Evolutionary conservation across 163 green algal species (phyloP).

Genomic region (Smithsoniella earleae): DNA sequence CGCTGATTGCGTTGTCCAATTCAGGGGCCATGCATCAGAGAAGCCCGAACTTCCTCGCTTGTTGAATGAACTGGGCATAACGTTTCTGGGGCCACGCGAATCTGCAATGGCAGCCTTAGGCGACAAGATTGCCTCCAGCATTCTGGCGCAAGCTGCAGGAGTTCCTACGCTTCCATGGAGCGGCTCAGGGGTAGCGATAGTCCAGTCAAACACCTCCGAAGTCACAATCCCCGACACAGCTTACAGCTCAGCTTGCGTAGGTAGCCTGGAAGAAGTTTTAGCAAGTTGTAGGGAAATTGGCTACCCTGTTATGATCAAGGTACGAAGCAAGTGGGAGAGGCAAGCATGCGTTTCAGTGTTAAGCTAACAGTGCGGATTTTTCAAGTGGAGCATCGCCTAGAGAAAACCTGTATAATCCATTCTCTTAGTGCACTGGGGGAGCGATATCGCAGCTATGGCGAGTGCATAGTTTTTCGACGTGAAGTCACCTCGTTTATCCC

Average conservation of each 20-base stretch:
- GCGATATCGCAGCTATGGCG: no score
- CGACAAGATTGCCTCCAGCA: constrained; percentile 93
- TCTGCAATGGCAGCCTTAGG: constrained; percentile 88
- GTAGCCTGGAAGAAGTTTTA: constrained; percentile 67
- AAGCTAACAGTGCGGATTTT: no score
- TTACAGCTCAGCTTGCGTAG: constrained; percentile 70
- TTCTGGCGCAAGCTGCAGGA: constrained; percentile 87
- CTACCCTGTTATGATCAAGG: constrained; percentile 98
- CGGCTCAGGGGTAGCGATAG: constrained; percentile 61
- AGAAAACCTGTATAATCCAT: no score
- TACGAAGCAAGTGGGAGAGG: no score
- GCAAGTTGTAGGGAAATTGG: constrained; percentile 61
- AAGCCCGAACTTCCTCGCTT: constrained; percentile 83
- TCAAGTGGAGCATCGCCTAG: no score
- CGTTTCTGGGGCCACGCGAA: constrained; percentile 80
- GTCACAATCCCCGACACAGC: constrained; percentile 49
- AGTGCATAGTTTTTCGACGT: no score
- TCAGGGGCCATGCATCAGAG: constrained; percentile 91
- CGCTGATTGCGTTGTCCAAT: no score
- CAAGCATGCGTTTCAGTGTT: no score
- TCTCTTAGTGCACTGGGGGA: no score
- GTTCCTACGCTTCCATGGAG: constrained; percentile 91
- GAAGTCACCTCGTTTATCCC: no score
- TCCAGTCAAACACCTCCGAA: constrained; percentile 18
- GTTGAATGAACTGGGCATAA: constrained; percentile 62